Evolutionary conservation across 2,329 filamentous ascomycete species (phyloP), one percentile per base, ranked within the genome.

Genomic region (Tolypocladium album): DNA sequence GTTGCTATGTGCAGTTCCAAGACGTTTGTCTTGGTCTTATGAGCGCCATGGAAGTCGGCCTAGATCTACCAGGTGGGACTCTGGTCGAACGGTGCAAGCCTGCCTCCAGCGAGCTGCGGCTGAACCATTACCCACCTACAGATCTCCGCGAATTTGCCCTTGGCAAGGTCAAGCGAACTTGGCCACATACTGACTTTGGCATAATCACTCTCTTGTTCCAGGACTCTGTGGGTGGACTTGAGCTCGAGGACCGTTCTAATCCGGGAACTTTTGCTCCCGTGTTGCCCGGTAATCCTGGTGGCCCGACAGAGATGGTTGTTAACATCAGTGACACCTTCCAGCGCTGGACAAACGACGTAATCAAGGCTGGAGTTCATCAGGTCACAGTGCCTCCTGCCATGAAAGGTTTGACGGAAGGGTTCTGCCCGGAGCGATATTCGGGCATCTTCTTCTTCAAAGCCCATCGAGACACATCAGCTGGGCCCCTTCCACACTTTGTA

Each of bases 171-270:
- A 63, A 59, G 9, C 53, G 62, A 24, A 63, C 61, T 15, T 59
- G 61, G 45, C 59, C 62, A 31, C 61, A 64, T 42, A 63, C 61
- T 3, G 61, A 62, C 31, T 61, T 63, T 20, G 58, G 60, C 27
- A 61, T 62, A 22, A 61, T 64, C 22, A 63, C 61, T 4, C 58
- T 79, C 36, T 68, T 80, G 4, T 71, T 79, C 57, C 77, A 79
- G 61, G 75, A 78, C 56, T 66, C 68, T 2, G 65, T 72, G 55
- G 72, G 74, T 15, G 78, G 76, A 1, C 66, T 80, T 12, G 72
- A 80, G 61, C 76, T 79, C 15, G 70, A 76, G 45, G 69, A 78
- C 45, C 68, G 68, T 79, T 76, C 67, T 9, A 31, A 57, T 2
- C 56, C 40, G 1, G 56, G 56, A 15, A 57, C 56, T 3, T 57